phyloP scores from a whole-genome alignment of 2,329 filamentous ascomycete species.

The Ramularia endophylla region DNA sequence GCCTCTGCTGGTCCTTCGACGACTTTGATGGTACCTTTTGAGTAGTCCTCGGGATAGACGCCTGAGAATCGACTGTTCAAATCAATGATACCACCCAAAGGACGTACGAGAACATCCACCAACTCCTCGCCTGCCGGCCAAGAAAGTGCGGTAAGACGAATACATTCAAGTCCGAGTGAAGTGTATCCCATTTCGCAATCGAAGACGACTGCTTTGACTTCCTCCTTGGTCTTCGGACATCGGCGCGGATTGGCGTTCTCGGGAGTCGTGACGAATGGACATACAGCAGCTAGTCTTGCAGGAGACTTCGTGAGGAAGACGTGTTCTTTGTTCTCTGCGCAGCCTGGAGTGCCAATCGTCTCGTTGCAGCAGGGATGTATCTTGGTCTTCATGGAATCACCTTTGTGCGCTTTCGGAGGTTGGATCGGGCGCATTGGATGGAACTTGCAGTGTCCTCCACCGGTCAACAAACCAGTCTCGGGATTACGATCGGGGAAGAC shows the following conservation, averaged over 20 bases:
- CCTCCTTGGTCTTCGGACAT: slow-evolving; percentile 10
- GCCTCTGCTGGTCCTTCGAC: slow-evolving; percentile 70
- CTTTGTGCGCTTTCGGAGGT: slow-evolving; percentile 46
- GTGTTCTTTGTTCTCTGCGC: slow-evolving; percentile 64
- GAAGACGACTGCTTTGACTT: slow-evolving; percentile 65
- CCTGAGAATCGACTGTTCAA: slow-evolving; percentile 91
- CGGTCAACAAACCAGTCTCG: slow-evolving; percentile 68
- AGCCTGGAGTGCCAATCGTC: slow-evolving; percentile 69
- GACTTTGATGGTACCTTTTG: slow-evolving; percentile 45
- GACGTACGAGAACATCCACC: slow-evolving; percentile 78
- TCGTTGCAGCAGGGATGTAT: slow-evolving; percentile 76
- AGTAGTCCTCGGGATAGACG: slow-evolving; percentile 69
- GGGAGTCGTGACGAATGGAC: slow-evolving; percentile 78
- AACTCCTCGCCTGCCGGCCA: slow-evolving; percentile 75
- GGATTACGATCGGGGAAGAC: slow-evolving; percentile 79
- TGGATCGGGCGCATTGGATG: slow-evolving; percentile 70
- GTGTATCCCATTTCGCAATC: slow-evolving; percentile 99
- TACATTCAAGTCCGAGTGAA: slow-evolving; percentile 76
- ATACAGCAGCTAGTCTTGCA: slow-evolving; percentile 67
- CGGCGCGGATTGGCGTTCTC: slow-evolving; percentile 46
- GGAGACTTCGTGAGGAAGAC: slow-evolving; percentile 80
- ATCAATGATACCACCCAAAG: slow-evolving; percentile 77
- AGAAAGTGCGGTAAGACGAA: slow-evolving; percentile 79
- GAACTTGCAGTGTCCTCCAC: slow-evolving; percentile 70
- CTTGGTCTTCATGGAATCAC: slow-evolving; percentile 51